Evolutionary conservation across 129 eudicot species (phyloP).

Genomic region (Glebionis coronaria): DNA sequence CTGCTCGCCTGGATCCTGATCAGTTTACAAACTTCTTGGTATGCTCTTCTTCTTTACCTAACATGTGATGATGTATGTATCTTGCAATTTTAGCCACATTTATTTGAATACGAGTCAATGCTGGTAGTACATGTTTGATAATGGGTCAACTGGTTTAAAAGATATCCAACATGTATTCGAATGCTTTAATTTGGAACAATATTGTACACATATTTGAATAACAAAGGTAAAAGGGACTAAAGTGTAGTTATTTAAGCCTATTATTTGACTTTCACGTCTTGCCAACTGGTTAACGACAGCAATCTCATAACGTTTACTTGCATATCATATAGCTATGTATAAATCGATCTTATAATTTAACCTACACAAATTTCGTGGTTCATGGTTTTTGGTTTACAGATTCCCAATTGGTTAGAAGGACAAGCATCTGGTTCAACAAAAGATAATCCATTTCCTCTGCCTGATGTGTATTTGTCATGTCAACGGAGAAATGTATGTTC

Average conservation of each 20-base stretch:
- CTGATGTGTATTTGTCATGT: constrained; percentile 76
- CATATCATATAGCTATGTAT: no score
- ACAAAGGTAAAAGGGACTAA: no score
- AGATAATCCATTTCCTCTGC: constrained; percentile 89
- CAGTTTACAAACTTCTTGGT: constrained; percentile 87
- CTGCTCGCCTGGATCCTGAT: constrained; percentile 77
- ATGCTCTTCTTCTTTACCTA: constrained; percentile 14
- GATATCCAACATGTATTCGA: neutral
- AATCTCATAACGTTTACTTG: no score
- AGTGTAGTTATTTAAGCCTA: no score
- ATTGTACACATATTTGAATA: no score
- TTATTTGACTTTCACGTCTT: no score
- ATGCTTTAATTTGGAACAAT: neutral
- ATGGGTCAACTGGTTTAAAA: no score
- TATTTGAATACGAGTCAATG: no score
- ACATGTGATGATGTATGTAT: neutral
- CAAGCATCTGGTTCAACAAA: constrained; percentile 77
- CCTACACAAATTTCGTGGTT: no score
- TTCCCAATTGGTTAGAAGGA: constrained; percentile 85
- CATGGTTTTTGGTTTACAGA: constrained; percentile 35
- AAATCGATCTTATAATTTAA: no score
- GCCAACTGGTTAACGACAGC: no score
- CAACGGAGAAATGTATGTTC: constrained; percentile 69
- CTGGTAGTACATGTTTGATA: no score
- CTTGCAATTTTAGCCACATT: neutral